Percentiles rank a stretch among this genome's conserved stretches.
phyloP scores from a whole-genome alignment of 306 rosid genomes.

The Vigna trinervia region DNA sequence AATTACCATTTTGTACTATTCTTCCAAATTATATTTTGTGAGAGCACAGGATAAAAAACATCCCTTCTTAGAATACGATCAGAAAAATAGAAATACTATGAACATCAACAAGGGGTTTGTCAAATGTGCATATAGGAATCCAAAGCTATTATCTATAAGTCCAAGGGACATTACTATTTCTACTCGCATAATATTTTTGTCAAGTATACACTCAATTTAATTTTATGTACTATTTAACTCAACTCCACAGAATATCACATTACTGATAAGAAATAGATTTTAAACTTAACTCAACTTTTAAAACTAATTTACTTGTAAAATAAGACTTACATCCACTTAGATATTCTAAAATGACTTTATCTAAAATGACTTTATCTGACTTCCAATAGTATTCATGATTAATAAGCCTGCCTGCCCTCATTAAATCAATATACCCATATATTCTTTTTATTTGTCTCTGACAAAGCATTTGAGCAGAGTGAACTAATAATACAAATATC shows the following conservation, averaged over 20 bases:
- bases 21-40: background rate
- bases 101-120: background rate
- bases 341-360: no score
- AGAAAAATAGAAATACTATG: background rate
- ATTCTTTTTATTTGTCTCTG: background rate
- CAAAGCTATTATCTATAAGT: conserved; percentile 4
- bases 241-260: no score
- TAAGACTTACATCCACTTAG: no score
- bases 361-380: no score
- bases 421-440: background rate
- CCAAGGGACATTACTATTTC: background rate
- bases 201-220: background rate
- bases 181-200: background rate
- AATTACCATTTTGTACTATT: background rate
- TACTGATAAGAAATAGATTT: no score
- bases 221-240: background rate
- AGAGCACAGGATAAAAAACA: background rate
- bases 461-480: background rate
- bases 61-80: background rate
- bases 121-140: conserved; percentile 2
- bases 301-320: no score
- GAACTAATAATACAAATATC: background rate
- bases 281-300: no score
- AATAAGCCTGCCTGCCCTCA: background rate
- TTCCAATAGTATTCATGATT: background rate